Percentiles rank a stretch among this genome's conserved stretches.
These are phyloP conservation scores for Clarireedia homoeocarpa DNA, from an alignment of 2,329 filamentous ascomycete species.

Conservation along the genomic window DNA sequence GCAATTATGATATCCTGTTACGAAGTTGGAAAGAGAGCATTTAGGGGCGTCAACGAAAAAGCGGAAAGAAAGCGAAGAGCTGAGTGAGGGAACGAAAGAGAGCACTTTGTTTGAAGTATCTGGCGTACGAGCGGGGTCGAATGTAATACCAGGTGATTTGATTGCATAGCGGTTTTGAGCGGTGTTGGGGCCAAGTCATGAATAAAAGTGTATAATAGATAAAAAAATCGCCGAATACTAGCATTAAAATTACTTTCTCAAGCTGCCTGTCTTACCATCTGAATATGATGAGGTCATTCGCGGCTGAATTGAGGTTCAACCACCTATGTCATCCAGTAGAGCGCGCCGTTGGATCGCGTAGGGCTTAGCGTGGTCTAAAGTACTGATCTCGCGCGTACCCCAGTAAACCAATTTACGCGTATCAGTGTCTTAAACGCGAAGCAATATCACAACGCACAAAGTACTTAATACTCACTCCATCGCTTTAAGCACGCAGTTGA, in stretches of 20 bases:
- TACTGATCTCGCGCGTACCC: constrained; percentile 8
- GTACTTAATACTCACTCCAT: neutral
- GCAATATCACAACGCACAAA: neutral
- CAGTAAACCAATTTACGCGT: constrained; percentile 6
- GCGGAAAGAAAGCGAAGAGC: constrained; percentile 21
- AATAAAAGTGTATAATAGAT: neutral
- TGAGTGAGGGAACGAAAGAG: constrained; percentile 13
- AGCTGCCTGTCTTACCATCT: too few relatives aligned
- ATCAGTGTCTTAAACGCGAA: neutral
- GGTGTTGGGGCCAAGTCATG: constrained; percentile 2
- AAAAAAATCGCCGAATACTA: neutral
- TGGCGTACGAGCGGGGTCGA: neutral
- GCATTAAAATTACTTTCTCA: too few relatives aligned
- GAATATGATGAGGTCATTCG: too few relatives aligned
- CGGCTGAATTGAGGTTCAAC: too few relatives aligned
- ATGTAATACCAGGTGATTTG: constrained; percentile 8
- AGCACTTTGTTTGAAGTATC: neutral
- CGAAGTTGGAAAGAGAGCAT: constrained; percentile 88
- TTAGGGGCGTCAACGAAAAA: constrained; percentile 63
- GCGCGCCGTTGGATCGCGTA: neutral
- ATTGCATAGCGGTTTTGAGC: constrained; percentile 21
- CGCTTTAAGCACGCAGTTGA: neutral
- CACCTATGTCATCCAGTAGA: too few relatives aligned
- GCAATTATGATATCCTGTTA: constrained; percentile 99
- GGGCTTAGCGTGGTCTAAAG: neutral